Percentiles rank a stretch among this genome's conserved stretches.
Evolutionary conservation across 306 rosid genomes (phyloP).

Genomic region (Dalbergia cochinchinensis): DNA sequence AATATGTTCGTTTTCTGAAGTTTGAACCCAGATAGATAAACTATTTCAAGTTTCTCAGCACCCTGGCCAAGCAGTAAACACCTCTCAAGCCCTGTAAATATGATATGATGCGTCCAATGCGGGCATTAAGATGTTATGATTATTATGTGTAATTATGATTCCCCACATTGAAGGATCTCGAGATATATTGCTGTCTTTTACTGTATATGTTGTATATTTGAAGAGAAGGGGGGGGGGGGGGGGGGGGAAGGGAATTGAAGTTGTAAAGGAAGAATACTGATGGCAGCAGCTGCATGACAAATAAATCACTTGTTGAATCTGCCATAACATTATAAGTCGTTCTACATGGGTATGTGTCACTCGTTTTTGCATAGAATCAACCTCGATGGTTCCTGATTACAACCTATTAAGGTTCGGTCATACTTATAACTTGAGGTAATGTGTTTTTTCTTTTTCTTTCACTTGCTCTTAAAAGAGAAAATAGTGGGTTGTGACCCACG

Average conservation of each 20-base stretch:
- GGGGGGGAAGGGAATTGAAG: background rate
- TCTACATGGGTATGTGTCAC: background rate
- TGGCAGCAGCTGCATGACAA: constrained; percentile 20
- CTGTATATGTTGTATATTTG: constrained; percentile 36
- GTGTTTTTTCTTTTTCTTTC: background rate
- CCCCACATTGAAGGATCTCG: constrained; percentile 34
- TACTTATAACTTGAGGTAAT: background rate
- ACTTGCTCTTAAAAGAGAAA: background rate
- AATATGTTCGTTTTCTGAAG: constrained; percentile 70
- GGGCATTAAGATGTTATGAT: constrained; percentile 30
- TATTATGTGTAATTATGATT: constrained; percentile 53
- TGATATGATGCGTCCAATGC: constrained; percentile 39
- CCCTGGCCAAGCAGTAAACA: constrained; percentile 23
- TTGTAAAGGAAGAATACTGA: constrained; percentile 21
- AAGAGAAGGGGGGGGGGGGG: no score
- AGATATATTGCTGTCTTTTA: constrained; percentile 34
- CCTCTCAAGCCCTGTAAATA: constrained; percentile 55
- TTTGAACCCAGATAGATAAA: constrained; percentile 56
- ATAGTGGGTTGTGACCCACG: no score
- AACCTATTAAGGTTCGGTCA: background rate
- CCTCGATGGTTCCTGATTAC: background rate
- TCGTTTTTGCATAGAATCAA: background rate
- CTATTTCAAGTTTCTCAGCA: constrained; percentile 15
- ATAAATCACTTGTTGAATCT: constrained; percentile 27
- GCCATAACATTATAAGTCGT: background rate